These are phyloP conservation scores for Shiraia sp. DNA, from an alignment of 2,329 filamentous ascomycete species.

Conservation along the genomic window DNA sequence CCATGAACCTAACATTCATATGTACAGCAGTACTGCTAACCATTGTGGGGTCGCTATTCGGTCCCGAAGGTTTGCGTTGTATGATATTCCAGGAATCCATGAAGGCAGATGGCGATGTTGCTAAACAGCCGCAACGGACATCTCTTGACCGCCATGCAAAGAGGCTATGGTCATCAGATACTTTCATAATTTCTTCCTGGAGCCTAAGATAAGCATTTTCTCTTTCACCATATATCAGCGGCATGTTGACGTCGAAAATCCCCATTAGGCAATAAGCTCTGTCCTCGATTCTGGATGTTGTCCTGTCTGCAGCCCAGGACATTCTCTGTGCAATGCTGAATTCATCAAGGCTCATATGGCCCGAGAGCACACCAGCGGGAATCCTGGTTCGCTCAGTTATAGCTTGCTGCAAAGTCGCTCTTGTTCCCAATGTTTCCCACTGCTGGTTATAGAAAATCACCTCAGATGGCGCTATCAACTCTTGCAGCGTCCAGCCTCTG, in stretches of 20 bases:
- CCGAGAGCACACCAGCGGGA: background rate
- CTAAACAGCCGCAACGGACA: background rate
- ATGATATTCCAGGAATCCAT: background rate
- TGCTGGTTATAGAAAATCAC: background rate
- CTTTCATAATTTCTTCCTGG: conserved; percentile 17
- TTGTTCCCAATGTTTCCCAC: background rate
- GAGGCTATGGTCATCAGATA: conserved; percentile 2
- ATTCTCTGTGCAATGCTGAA: conserved; percentile 6
- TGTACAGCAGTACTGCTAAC: background rate
- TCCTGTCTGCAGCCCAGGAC: conserved; percentile 3
- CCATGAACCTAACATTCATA: background rate
- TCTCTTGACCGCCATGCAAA: conserved; percentile 2
- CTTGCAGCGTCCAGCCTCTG: background rate
- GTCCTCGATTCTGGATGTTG: conserved; percentile 14
- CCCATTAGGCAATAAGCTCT: conserved; percentile 8
- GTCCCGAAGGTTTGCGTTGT: background rate
- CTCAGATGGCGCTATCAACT: background rate
- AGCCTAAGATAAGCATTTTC: conserved; percentile 20
- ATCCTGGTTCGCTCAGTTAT: background rate
- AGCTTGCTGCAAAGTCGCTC: background rate
- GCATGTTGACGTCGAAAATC: conserved; percentile 11
- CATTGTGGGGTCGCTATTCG: background rate
- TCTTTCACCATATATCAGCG: conserved; percentile 30
- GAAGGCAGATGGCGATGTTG: conserved; percentile 1
- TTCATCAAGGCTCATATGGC: background rate